Base-by-base conservation (phyloP, 768 basidiomycete species). In the Termitomyces eurrhizus region DNA sequence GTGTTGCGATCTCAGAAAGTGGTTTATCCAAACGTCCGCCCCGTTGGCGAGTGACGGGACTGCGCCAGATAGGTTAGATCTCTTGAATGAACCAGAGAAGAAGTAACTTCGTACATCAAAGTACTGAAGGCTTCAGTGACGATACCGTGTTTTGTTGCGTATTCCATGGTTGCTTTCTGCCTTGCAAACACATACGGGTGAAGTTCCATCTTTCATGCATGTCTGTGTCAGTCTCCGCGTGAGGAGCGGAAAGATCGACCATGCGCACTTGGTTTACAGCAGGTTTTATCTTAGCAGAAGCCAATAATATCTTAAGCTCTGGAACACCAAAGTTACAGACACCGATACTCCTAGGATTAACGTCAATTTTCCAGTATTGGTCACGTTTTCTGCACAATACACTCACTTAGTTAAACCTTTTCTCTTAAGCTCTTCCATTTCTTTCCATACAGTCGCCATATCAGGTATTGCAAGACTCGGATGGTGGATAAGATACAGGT, bases 401-500 rank as follows among this genome's bases (percentile, higher is more conserved):
- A 68, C 70, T 36, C 41, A 80, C 82, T 75, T 80, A 16, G 76
- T 68, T 13, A 80, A 55, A 0, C 80, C 80, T 14, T 73, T 74
- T 48, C 80, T 72, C 65, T 80, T 78, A 42, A 86, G 71, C 35
- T 75, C 72, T 66, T 88, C 87, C 62, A 89, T 80, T 46, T 81
- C 75, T 53, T 70, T 71, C 89, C 89, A 91, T 4, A 69, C 66
- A 4, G 62, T 64, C 56, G 78, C 73, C 60, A 78, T 64, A 50
- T 79, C 72, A 12, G 66, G 64, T 11, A 69, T 60, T 7, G 78
- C 64, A 13, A 63, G 0, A 0, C 7, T 16, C 1, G 88, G 86
- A 4, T 46, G 46, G 64, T 92, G 89, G 42, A 91, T 83, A 45
- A 92, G 82, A 72, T 91, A 92, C 9, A 92, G 70, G 67, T 91